These are phyloP conservation scores for Coemansia aciculifera DNA, from an alignment of 192 early-diverging fungal genomes.

Conservation along the genomic window DNA sequence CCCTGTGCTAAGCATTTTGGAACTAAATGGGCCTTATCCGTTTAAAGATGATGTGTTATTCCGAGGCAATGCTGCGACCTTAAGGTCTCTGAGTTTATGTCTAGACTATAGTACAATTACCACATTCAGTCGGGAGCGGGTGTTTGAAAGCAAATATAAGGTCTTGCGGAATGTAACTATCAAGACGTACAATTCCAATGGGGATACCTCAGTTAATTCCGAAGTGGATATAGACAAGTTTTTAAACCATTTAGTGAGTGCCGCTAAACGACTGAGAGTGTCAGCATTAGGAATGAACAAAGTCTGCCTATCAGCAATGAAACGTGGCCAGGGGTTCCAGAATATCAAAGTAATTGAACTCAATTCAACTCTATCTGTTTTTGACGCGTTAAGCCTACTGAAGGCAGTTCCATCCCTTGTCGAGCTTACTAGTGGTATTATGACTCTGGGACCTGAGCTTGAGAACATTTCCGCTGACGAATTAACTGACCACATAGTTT, in stretches of 20 bases:
- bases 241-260: too few species aligned
- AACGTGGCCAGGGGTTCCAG: too few species aligned
- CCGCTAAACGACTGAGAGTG: neutral
- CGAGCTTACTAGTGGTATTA: neutral
- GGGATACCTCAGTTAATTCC: neutral
- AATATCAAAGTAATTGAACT: too few species aligned
- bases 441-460: neutral
- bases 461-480: neutral
- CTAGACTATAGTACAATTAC: neutral
- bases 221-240: neutral
- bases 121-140: neutral
- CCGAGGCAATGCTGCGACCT: constrained; percentile 1
- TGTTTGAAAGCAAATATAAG: neutral
- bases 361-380: too few species aligned
- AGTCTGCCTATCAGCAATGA: neutral
- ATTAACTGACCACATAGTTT: neutral
- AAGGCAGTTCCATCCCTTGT: neutral
- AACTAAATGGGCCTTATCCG: neutral
- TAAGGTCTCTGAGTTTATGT: neutral
- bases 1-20: neutral
- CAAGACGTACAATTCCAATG: neutral
- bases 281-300: too few species aligned
- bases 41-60: constrained; percentile 13
- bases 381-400: neutral
- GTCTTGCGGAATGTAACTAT: neutral